These are phyloP conservation scores for Pelargonium cotyledonis DNA, from an alignment of 441 rosid species.

Conservation along the genomic window DNA sequence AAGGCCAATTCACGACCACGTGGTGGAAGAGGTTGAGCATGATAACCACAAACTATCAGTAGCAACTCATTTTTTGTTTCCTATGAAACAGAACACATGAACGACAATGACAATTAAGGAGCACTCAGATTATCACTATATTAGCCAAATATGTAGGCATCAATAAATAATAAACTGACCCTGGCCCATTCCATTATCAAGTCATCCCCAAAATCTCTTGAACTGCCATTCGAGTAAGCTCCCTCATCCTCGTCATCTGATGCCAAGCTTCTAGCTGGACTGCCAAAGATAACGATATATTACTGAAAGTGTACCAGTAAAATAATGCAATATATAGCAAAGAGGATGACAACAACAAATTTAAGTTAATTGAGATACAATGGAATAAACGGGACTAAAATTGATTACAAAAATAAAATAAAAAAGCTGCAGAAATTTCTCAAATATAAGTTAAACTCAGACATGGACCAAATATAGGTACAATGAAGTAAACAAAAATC, in stretches of 20 bases:
- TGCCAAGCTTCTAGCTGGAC: constrained; percentile 74
- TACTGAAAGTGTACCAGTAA: not conserved
- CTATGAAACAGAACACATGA: constrained; percentile 36
- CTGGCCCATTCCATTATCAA: constrained; percentile 85
- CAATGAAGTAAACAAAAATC: not conserved
- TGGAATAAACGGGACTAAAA: too few relatives aligned
- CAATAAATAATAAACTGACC: constrained; percentile 44
- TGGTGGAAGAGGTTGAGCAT: constrained; percentile 58
- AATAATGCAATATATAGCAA: not conserved
- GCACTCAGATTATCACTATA: constrained; percentile 13
- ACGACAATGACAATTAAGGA: constrained; percentile 20
- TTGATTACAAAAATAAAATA: too few relatives aligned
- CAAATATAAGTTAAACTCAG: not conserved
- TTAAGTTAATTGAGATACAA: too few relatives aligned
- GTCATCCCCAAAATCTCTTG: constrained; percentile 61
- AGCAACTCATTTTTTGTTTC: constrained; percentile 74
- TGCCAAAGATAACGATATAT: constrained; percentile 60
- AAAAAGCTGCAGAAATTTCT: too few relatives aligned
- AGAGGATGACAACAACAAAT: not conserved
- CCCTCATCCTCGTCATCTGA: constrained; percentile 70
- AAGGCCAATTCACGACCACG: constrained; percentile 64
- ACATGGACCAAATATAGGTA: not conserved
- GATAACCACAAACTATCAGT: constrained; percentile 81
- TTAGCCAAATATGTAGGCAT: constrained; percentile 7
- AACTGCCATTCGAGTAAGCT: constrained; percentile 35